Evolutionary conservation across 2,329 filamentous ascomycete genomes (phyloP).

Genomic region (Trichoderma sp.): DNA sequence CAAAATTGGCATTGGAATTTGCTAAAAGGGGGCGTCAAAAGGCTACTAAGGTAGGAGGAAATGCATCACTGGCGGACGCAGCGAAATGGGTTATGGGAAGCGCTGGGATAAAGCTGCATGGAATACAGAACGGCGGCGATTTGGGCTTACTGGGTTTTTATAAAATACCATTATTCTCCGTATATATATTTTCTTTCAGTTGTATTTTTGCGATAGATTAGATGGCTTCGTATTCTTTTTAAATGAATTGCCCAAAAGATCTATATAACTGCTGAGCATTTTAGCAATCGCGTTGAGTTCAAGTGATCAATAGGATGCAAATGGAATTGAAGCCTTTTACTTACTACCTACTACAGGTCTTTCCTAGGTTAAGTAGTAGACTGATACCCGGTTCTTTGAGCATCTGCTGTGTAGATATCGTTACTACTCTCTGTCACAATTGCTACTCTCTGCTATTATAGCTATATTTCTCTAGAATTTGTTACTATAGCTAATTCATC

Average conservation of each 20-base stretch:
- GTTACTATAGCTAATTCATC: background rate
- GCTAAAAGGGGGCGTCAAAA: background rate
- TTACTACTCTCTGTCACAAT: too few species aligned
- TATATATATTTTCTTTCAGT: background rate
- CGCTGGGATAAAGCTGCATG: background rate
- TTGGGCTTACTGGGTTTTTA: background rate
- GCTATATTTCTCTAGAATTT: background rate
- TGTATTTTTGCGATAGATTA: background rate
- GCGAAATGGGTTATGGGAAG: background rate
- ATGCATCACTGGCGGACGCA: background rate
- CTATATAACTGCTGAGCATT: background rate
- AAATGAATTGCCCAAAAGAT: background rate
- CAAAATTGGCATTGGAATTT: background rate
- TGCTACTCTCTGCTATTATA: too few species aligned
- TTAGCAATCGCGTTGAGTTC: too few species aligned
- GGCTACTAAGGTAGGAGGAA: background rate
- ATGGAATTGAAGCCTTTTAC: too few species aligned
- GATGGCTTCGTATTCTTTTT: background rate
- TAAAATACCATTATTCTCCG: background rate
- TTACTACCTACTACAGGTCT: too few species aligned
- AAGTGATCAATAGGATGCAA: too few species aligned
- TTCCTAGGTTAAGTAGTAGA: too few species aligned
- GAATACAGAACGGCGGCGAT: constrained; percentile 7
- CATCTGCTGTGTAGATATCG: too few species aligned
- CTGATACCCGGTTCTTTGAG: too few species aligned